A percentile compares a stretch with the other conserved stretches of the same genome.
Conservation (phyloP, 2,329 filamentous ascomycete genomes). For the Orbilia oligospora region DNA sequence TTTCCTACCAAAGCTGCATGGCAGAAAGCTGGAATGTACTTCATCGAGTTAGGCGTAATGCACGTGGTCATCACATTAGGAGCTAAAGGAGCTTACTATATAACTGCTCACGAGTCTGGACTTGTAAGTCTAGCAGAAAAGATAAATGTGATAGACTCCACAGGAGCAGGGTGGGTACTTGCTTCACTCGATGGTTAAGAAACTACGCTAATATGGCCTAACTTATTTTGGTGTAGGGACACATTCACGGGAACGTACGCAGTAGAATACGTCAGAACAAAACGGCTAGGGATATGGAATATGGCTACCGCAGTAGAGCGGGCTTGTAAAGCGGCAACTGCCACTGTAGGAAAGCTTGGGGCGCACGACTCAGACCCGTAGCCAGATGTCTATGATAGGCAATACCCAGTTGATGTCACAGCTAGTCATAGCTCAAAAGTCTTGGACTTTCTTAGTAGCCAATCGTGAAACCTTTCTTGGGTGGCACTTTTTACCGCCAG, state of each 20-base stretch:
- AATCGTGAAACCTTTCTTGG: no score
- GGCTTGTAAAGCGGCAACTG: background rate
- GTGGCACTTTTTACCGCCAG: no score
- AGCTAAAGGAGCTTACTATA: slow-evolving; percentile 9
- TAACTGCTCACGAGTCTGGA: background rate
- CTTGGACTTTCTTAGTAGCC: no score
- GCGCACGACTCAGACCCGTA: background rate
- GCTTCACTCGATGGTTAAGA: background rate
- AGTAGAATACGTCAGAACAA: background rate
- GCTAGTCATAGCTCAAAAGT: no score
- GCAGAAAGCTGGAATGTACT: background rate
- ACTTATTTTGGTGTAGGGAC: slow-evolving; percentile 5
- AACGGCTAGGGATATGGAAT: slow-evolving; percentile 4
- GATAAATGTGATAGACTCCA: background rate
- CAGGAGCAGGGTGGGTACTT: slow-evolving; percentile 3
- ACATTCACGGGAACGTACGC: slow-evolving; percentile 5
- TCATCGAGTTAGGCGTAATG: background rate
- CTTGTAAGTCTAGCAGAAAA: background rate
- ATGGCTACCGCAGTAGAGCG: background rate
- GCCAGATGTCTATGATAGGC: background rate
- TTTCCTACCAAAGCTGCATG: background rate
- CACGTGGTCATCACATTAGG: slow-evolving; percentile 4
- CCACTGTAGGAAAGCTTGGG: background rate
- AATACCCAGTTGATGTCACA: no score
- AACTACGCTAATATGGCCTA: background rate